These are phyloP conservation scores for Miscanthus lutarioriparius DNA, from an alignment of 176 grass and related monocot genomes.

Conservation along the genomic window DNA sequence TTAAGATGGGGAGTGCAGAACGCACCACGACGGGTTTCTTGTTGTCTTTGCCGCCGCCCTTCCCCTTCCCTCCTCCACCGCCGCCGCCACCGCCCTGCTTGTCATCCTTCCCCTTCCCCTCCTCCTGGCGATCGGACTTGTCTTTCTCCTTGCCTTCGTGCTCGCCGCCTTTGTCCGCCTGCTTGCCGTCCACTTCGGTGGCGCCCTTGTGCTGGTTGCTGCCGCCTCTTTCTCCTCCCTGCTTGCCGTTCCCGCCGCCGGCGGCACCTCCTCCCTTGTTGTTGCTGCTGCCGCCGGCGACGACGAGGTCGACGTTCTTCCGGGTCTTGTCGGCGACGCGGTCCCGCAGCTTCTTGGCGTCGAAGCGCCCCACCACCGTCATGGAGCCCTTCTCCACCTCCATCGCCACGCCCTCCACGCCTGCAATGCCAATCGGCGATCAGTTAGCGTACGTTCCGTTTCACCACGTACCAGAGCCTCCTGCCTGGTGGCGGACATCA, in stretches of 20 bases:
- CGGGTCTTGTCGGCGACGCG: constrained; percentile 60
- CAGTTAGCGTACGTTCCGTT: background rate
- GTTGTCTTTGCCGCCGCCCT: constrained; percentile 42
- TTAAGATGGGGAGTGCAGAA: background rate
- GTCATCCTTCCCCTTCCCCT: constrained; percentile 2
- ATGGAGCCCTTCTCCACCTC: constrained; percentile 58
- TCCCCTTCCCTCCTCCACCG: constrained; percentile 23
- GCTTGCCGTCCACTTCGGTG: constrained; percentile 22
- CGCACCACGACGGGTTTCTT: constrained; percentile 30
- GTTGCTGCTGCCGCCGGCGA: background rate
- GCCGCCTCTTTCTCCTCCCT: background rate
- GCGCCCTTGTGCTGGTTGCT: background rate
- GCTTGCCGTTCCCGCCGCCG: constrained; percentile 1
- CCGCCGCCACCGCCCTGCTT: background rate
- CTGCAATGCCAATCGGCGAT: constrained; percentile 19
- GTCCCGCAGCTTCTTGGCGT: constrained; percentile 71
- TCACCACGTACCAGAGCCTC: too few species aligned
- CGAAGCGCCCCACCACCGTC: constrained; percentile 68
- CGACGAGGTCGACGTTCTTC: constrained; percentile 73
- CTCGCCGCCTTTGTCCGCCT: background rate
- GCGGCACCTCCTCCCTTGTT: background rate
- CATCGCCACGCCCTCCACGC: constrained; percentile 75
- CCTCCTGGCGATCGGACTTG: background rate
- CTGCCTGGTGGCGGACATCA: too few species aligned
- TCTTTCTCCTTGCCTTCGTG: background rate